phyloP scores from a whole-genome alignment of 495 filamentous ascomycete genomes.

The Apodospora peruviana region DNA sequence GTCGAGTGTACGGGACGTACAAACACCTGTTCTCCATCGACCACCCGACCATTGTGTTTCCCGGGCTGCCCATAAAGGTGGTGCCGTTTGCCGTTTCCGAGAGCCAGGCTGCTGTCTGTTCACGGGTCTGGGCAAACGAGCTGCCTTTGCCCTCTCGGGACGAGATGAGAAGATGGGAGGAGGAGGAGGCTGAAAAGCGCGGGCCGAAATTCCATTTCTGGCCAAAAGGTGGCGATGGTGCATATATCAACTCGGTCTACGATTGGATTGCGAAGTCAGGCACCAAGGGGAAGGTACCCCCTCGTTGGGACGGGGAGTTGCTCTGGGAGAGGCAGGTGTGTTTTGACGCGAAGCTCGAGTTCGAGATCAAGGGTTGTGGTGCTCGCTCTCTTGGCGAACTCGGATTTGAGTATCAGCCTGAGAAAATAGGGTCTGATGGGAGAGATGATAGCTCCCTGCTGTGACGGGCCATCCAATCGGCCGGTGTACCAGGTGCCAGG shows the following conservation, averaged over 20 bases:
- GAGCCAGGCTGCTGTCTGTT: conserved; percentile 70
- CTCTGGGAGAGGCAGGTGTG: conserved; percentile 51
- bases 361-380: conserved; percentile 34
- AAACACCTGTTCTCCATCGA: conserved; percentile 71
- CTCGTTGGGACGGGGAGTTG: conserved; percentile 61
- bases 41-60: conserved; percentile 74
- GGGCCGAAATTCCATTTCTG: conserved; percentile 53
- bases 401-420: conserved; percentile 32
- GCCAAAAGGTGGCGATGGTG: conserved; percentile 59
- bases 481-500: too few species aligned
- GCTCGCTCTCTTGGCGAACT: conserved; percentile 39
- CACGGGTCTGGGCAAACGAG: conserved; percentile 66
- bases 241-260: conserved; percentile 70
- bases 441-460: too few species aligned
- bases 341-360: conserved; percentile 38
- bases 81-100: conserved; percentile 79
- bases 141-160: conserved; percentile 54
- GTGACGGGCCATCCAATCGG: too few species aligned
- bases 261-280: conserved; percentile 51
- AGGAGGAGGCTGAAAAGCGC: conserved; percentile 19
- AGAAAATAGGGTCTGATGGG: too few species aligned
- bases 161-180: conserved; percentile 62
- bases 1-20: conserved; percentile 62
- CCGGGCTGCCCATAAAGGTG: conserved; percentile 68
- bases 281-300: conserved; percentile 52